phyloP scores from a whole-genome alignment of 352 stramenopile species.

The Phytophthora citricola region DNA sequence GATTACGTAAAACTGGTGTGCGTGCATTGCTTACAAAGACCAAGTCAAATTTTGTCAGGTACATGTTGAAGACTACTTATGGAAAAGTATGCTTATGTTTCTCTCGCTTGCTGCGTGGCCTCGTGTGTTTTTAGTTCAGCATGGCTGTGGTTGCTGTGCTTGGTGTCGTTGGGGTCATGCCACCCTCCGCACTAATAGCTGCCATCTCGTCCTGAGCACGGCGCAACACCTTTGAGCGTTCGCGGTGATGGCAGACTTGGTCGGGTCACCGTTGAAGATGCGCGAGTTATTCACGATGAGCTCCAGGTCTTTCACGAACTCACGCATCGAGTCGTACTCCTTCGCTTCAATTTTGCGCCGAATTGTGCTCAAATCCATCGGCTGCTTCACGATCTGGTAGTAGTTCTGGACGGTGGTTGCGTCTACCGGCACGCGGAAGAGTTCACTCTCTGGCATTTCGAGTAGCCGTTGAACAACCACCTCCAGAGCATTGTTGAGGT shows the following conservation, averaged over 20 bases:
- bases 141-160: slow-evolving; percentile 30
- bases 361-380: slow-evolving; percentile 82
- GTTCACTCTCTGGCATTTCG: slow-evolving; percentile 79
- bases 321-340: slow-evolving; percentile 83
- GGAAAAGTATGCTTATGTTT: slow-evolving; percentile 4
- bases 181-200: slow-evolving; percentile 62
- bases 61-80: background rate
- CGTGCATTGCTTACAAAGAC: background rate
- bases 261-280: slow-evolving; percentile 79
- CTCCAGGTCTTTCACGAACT: slow-evolving; percentile 89
- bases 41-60: slow-evolving; percentile 1
- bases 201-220: slow-evolving; percentile 79
- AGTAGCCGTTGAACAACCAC: slow-evolving; percentile 71
- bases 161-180: slow-evolving; percentile 42
- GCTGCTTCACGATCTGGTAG: slow-evolving; percentile 87
- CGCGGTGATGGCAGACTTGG: slow-evolving; percentile 73
- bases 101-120: background rate
- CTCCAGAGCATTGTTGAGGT: slow-evolving; percentile 73
- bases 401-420: slow-evolving; percentile 71
- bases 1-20: too few species aligned
- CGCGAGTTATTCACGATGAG: slow-evolving; percentile 89
- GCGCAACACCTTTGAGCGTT: slow-evolving; percentile 80
- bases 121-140: slow-evolving; percentile 25
- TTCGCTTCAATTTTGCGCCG: slow-evolving; percentile 67
- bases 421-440: slow-evolving; percentile 79